These are phyloP conservation scores for Plectosphaerella plurivora DNA, from an alignment of 2,329 filamentous ascomycete genomes.

Conservation along the genomic window DNA sequence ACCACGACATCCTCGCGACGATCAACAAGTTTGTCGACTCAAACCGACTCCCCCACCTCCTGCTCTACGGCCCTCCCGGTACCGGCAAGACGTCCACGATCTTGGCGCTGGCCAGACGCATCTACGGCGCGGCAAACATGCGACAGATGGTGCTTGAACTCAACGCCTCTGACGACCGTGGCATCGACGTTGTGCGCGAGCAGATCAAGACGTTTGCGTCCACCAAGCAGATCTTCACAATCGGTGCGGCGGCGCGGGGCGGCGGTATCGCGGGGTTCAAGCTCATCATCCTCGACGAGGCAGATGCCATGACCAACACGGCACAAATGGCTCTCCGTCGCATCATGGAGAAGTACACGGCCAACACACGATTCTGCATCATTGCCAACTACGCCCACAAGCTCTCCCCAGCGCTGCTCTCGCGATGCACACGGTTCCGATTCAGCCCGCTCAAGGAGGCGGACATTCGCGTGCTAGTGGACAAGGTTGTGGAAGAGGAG, in stretches of 20 bases:
- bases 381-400: conserved; percentile 99
- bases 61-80: conserved; percentile 93
- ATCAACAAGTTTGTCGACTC: conserved; percentile 97
- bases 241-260: conserved; percentile 48
- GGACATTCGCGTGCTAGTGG: conserved; percentile 81
- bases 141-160: conserved; percentile 98
- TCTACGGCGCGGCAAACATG: conserved; percentile 90
- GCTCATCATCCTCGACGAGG: conserved; percentile 95
- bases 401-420: conserved; percentile 85
- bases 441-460: conserved; percentile 89
- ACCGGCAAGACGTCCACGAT: conserved; percentile 98
- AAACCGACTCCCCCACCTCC: conserved; percentile 89
- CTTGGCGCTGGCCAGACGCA: conserved; percentile 83
- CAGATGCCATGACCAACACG: conserved; percentile 99
- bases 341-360: conserved; percentile 99
- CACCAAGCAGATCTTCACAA: conserved; percentile 91
- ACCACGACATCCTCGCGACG: conserved; percentile 94
- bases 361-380: conserved; percentile 95
- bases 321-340: conserved; percentile 95
- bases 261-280: conserved; percentile 73
- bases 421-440: conserved; percentile 88
- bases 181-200: conserved; percentile 95
- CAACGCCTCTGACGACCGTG: conserved; percentile 94
- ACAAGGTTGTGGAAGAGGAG: conserved; percentile 86
- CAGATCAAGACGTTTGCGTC: conserved; percentile 99